These are phyloP conservation scores for Melanomma pulvis-pyrius DNA, from an alignment of 495 filamentous ascomycete species.

Conservation along the genomic window DNA sequence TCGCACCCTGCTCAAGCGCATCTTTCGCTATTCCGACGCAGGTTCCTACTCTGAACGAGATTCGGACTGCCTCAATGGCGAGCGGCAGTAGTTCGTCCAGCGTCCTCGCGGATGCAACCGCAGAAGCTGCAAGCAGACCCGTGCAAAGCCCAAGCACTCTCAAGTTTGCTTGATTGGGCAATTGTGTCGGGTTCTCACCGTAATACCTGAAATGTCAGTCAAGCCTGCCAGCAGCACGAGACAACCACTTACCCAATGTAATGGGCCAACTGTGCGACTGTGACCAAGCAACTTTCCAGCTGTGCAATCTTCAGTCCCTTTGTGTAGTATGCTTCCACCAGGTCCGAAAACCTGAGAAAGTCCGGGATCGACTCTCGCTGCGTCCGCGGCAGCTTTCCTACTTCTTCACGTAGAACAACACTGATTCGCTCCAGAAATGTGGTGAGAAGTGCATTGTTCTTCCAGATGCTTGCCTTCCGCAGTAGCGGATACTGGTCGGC, in stretches of 20 bases:
- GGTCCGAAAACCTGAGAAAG: conserved; percentile 69
- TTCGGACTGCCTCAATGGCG: conserved; percentile 68
- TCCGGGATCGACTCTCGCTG: conserved; percentile 66
- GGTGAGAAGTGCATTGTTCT: conserved; percentile 64
- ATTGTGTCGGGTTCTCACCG: conserved; percentile 52
- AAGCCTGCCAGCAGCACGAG: conserved; percentile 13
- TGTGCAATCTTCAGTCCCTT: conserved; percentile 61
- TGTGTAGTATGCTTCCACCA: conserved; percentile 66
- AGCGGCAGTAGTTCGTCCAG: conserved; percentile 68
- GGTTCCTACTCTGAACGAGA: conserved; percentile 72
- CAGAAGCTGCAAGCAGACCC: conserved; percentile 70
- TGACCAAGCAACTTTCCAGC: conserved; percentile 68
- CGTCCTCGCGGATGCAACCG: conserved; percentile 67
- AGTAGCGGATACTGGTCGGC: conserved; percentile 70
- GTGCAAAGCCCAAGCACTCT: conserved; percentile 69
- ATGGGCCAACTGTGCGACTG: conserved; percentile 70
- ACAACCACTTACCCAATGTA: conserved; percentile 69
- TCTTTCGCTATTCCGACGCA: conserved; percentile 58
- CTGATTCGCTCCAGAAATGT: conserved; percentile 67
- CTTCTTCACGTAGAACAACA: conserved; percentile 65
- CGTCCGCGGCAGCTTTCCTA: conserved; percentile 60
- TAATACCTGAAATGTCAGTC: conserved; percentile 55
- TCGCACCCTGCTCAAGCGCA: conserved; percentile 53
- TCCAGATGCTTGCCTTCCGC: conserved; percentile 62
- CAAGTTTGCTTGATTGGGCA: conserved; percentile 50